phyloP scores from a whole-genome alignment of 176 grass and related monocot genomes.

The Oryza officinalis region DNA sequence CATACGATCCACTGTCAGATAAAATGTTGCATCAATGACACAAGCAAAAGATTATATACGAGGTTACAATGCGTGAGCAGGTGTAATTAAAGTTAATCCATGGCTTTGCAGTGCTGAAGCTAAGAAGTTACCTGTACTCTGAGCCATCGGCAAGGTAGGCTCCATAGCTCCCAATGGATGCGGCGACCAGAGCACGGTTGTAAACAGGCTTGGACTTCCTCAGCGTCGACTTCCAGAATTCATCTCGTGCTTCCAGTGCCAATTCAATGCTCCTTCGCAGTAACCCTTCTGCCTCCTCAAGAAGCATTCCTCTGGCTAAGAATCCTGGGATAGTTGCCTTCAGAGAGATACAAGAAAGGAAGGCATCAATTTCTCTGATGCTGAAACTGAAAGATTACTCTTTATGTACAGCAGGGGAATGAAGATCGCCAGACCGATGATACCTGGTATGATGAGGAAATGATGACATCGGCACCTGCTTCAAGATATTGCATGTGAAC shows the following conservation, averaged over 20 bases:
- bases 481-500: slow-evolving; percentile 84
- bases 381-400: not conserved
- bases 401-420: not conserved
- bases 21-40: not conserved
- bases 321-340: slow-evolving; percentile 83
- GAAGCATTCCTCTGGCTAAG: slow-evolving; percentile 59
- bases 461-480: slow-evolving; percentile 73
- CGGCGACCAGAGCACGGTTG: slow-evolving; percentile 65
- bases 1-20: slow-evolving; percentile 58
- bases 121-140: slow-evolving; percentile 66
- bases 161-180: slow-evolving; percentile 80
- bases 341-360: not conserved
- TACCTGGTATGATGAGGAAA: slow-evolving; percentile 90
- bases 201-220: slow-evolving; percentile 43
- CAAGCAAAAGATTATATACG: not conserved
- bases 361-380: not conserved
- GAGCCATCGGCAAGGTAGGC: slow-evolving; percentile 88
- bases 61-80: not conserved
- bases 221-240: slow-evolving; percentile 57
- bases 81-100: not conserved
- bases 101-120: not conserved
- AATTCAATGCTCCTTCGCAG: slow-evolving; percentile 60
- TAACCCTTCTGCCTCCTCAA: slow-evolving; percentile 57
- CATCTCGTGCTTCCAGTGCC: slow-evolving; percentile 53
- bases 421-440: not conserved